Evolutionary conservation across 2,329 filamentous ascomycete genomes (phyloP), one percentile per base, ranked within the genome.

Genomic region (Thielaviopsis ethacetica): DNA sequence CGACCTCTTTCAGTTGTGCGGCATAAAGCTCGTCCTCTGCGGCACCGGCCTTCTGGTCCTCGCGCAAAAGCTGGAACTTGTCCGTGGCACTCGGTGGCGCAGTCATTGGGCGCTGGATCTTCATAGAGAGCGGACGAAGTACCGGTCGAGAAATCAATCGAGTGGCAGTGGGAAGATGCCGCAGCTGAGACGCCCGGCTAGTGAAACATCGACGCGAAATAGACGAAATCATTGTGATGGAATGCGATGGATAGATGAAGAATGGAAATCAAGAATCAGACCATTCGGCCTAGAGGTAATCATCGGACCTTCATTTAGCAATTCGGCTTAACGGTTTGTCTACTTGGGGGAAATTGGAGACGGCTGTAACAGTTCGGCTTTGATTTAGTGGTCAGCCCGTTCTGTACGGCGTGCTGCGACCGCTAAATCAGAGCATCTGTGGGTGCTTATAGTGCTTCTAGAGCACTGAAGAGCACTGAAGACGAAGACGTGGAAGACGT

Each of bases 1-100:
- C 82, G 13, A 97, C 89, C 66, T 93, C 85, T 66, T 85, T 79
- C 57, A 97, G 76, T 69, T 96, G 88, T 63, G 86, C 80, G 50
- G 91, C 82, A 70, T 91, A 95, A 1, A 96, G 77, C 0, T 82
- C 82, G 71, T 97, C 90, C 71, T 97, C 93, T 0, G 88, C 82
- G 19, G 79, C 76, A 17, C 89, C 89, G 0, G 85, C 75, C 71
- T 97, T 96, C 59, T 85, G 75, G 34, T 80, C 72, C 64, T 90
- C 88, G 49, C 88, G 78, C 0, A 96, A 79, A 15, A 96, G 78
- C 69, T 96, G 91, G 73, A 91, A 96, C 27, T 86, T 80, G 67
- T 95, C 89, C 60, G 86, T 81, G 0, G 86, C 76, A 19, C 60
- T 24, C n/a, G 49, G 44, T 3, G 57, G 58, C 34, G 58, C 54